Conservation (phyloP, 257 asterid species). For the Coffea eugenioides region DNA sequence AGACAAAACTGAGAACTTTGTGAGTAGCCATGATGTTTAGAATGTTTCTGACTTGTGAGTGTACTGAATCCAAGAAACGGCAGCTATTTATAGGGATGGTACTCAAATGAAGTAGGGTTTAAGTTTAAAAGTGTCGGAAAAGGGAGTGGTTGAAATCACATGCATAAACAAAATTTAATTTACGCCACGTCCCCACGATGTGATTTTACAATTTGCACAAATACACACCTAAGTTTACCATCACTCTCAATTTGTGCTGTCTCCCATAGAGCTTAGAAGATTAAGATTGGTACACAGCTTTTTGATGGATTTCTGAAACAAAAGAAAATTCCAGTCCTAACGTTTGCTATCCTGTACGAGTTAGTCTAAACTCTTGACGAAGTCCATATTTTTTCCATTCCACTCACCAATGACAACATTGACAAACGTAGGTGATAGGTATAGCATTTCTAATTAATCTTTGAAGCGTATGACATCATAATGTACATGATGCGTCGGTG, state of each 20-base stretch:
- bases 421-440: background rate
- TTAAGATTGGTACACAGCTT: background rate
- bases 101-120: background rate
- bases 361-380: background rate
- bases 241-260: conserved; percentile 17
- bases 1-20: conserved; percentile 18
- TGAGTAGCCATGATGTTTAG: conserved; percentile 19
- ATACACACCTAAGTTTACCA: background rate
- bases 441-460: background rate
- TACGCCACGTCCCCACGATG: background rate
- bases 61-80: conserved; percentile 14
- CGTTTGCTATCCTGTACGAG: background rate
- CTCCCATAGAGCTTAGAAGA: conserved; percentile 3
- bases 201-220: conserved; percentile 4
- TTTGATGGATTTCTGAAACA: background rate
- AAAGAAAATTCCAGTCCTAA: background rate
- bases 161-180: conserved; percentile 6
- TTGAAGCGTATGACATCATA: background rate
- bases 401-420: conserved; percentile 4
- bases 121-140: conserved; percentile 4
- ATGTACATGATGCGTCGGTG: background rate
- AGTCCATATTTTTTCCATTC: background rate
- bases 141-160: conserved; percentile 20
- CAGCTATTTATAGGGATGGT: conserved; percentile 24
- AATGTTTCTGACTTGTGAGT: background rate